Evolutionary conservation across 2,329 filamentous ascomycete species (phyloP).

Genomic region (Bertia moriformis): DNA sequence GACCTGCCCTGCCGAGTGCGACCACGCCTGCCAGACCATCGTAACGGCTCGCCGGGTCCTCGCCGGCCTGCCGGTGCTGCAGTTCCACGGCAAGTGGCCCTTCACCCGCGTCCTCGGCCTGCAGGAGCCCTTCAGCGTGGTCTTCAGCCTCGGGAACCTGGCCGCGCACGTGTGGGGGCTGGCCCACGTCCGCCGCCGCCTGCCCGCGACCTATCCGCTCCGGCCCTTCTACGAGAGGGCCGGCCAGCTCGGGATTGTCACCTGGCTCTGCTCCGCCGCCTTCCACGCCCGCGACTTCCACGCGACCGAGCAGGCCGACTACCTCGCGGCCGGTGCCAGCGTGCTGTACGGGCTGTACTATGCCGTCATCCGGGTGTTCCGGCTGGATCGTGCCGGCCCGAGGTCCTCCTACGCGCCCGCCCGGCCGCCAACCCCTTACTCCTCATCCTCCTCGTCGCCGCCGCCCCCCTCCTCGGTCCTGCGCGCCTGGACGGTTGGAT

Average conservation of each 20-base stretch:
- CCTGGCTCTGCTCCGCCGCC: conserved; percentile 78
- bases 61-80: conserved; percentile 55
- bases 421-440: conserved; percentile 13
- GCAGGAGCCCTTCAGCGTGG: conserved; percentile 85
- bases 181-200: conserved; percentile 47
- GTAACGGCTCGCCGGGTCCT: conserved; percentile 60
- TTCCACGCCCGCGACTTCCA: conserved; percentile 85
- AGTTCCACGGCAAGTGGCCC: conserved; percentile 98
- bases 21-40: conserved; percentile 94
- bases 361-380: conserved; percentile 65
- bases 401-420: conserved; percentile 11
- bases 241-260: conserved; percentile 65
- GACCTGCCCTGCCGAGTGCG: conserved; percentile 86
- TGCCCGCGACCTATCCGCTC: conserved; percentile 63
- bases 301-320: conserved; percentile 84
- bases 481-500: conserved; percentile 62
- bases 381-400: conserved; percentile 48
- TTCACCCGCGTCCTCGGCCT: conserved; percentile 81
- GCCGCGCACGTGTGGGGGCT: conserved; percentile 72
- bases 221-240: conserved; percentile 69
- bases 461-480: too few species aligned
- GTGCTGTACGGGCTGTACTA: conserved; percentile 89
- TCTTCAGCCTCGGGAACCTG: conserved; percentile 88
- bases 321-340: conserved; percentile 80
- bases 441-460: conserved; percentile 15